These are phyloP conservation scores for Alternaria tenuissima DNA, from an alignment of 2,329 filamentous ascomycete genomes.

Conservation along the genomic window DNA sequence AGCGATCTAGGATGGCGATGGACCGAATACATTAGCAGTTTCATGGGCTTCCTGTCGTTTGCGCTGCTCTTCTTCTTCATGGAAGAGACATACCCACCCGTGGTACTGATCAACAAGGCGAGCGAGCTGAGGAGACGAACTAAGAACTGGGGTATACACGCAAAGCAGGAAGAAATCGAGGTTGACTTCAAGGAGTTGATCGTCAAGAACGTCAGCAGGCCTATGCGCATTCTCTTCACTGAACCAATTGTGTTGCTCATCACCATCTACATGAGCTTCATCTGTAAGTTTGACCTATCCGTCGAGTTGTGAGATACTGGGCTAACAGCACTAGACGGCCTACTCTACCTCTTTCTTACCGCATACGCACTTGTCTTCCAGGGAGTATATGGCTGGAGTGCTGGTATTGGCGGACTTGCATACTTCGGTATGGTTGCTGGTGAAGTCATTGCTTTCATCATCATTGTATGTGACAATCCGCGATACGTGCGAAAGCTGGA, in stretches of 20 bases:
- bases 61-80: slow-evolving; percentile 62
- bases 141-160: slow-evolving; percentile 69
- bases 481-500: slow-evolving; percentile 64
- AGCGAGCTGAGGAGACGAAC: slow-evolving; percentile 63
- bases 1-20: slow-evolving; percentile 63
- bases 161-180: slow-evolving; percentile 64
- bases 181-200: slow-evolving; percentile 60
- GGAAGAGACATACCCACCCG: slow-evolving; percentile 66
- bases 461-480: slow-evolving; percentile 70
- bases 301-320: background rate
- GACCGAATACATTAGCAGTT: slow-evolving; percentile 62
- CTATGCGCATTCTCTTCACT: slow-evolving; percentile 58
- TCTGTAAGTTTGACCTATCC: slow-evolving; percentile 35
- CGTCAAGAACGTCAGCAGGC: slow-evolving; percentile 62
- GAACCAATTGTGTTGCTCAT: slow-evolving; percentile 60
- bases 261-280: slow-evolving; percentile 57
- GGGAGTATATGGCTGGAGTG: slow-evolving; percentile 71
- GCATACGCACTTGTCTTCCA: slow-evolving; percentile 85
- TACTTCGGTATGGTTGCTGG: slow-evolving; percentile 87
- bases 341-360: slow-evolving; percentile 83
- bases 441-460: slow-evolving; percentile 71
- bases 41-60: slow-evolving; percentile 65
- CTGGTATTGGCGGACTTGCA: slow-evolving; percentile 76
- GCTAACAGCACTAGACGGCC: slow-evolving; percentile 64
- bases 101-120: slow-evolving; percentile 66